Evolutionary conservation across 2,329 filamentous ascomycete genomes (phyloP), one percentile per base, ranked within the genome.

Genomic region (Neonectria hederae): DNA sequence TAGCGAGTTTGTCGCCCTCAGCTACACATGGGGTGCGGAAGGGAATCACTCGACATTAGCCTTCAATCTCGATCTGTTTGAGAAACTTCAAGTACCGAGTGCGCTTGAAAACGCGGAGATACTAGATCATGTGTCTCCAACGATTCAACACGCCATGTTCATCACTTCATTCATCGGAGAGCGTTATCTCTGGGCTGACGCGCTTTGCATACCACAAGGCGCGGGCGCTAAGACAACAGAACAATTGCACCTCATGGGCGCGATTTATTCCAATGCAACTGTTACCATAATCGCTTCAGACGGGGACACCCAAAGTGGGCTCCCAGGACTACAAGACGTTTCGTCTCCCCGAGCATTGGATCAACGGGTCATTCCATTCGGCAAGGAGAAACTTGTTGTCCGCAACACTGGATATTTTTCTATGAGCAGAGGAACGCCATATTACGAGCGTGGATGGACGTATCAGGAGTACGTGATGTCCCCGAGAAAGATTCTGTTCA

Each of bases 401-500:
- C n/a, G 35, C 6, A 46, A 59, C 8, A 49, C 8, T n/a, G 1
- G 0, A 17, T 0, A 9, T 5, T 46, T 55, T 21, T 30, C 35
- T 9, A 17, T 62, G 46, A 9, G 7, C 1, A 3, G 19, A 2
- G 40, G 51, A 2, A 22, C 35, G 1, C 52, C 11, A 4, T 68
- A 68, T 1, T 67, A 59, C 5, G 43, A 67, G 4, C 26, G 58
- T 40, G 66, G 30, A 0, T 68, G 65, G 66, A 61, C 54, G 14
- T 67, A 48, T 3, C 65, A 68, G 4, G 54, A 67, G 19, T 61
- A 54, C 13, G 45, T 17, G 1, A 38, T 61, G 13, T 13, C 61
- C 1, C 28, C 54, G 38, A 60, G 62, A 22, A 62, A 28, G 5
- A 60, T 65, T 1, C 5, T 55, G 2, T 43, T 68, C 0, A 10